Evolutionary conservation across 768 basidiomycete genomes (phyloP).

Genomic region (Suillus sp.): DNA sequence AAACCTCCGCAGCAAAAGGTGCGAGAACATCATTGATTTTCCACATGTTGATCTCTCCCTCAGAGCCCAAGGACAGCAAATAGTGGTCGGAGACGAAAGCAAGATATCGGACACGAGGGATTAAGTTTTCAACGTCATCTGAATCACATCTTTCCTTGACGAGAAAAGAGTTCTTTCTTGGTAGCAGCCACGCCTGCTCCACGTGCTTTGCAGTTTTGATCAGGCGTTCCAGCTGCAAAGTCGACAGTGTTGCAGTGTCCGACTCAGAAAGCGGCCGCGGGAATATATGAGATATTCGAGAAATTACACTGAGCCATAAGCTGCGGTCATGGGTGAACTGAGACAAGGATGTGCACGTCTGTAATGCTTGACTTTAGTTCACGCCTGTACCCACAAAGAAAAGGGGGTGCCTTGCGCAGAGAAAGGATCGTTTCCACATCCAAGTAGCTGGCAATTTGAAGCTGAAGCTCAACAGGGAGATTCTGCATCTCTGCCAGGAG

Average conservation of each 20-base stretch:
- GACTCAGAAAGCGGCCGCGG: slow-evolving; percentile 19
- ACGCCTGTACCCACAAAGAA: background rate
- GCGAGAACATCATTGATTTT: slow-evolving; percentile 9
- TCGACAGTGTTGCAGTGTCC: slow-evolving; percentile 18
- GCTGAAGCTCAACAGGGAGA: slow-evolving; percentile 25
- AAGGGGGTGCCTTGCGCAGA: slow-evolving; percentile 19
- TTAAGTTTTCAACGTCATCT: background rate
- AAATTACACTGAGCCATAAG: slow-evolving; percentile 24
- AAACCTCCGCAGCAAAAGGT: background rate
- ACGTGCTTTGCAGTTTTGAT: slow-evolving; percentile 18
- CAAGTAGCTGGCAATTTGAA: slow-evolving; percentile 19
- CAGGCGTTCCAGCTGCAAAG: slow-evolving; percentile 17
- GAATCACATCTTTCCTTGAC: slow-evolving; percentile 2
- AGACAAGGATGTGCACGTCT: slow-evolving; percentile 29
- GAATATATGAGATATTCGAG: slow-evolving; percentile 16
- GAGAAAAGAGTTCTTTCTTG: slow-evolving; percentile 8
- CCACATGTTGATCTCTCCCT: slow-evolving; percentile 21
- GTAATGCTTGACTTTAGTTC: slow-evolving; percentile 2
- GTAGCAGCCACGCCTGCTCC: slow-evolving; percentile 23
- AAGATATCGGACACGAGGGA: slow-evolving; percentile 8
- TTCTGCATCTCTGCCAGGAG: background rate
- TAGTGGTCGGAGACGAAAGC: slow-evolving; percentile 26
- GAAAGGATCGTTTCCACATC: slow-evolving; percentile 21
- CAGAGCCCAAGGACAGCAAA: slow-evolving; percentile 20
- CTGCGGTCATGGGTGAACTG: slow-evolving; percentile 20